phyloP scores from a whole-genome alignment of 2,329 filamentous ascomycete genomes.

The Diplodia scrobiculata region DNA sequence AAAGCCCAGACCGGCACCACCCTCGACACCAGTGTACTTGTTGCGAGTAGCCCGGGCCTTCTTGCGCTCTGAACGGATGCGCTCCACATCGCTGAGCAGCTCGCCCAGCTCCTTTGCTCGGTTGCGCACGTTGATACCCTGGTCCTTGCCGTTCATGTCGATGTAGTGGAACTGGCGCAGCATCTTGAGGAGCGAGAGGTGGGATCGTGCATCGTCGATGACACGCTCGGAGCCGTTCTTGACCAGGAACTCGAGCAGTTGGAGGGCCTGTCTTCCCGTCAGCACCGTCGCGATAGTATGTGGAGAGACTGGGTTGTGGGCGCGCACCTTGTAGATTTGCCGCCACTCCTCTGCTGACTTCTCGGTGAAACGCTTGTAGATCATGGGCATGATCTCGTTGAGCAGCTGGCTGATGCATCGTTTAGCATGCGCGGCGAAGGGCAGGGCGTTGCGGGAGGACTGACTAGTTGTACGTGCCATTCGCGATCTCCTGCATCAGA shows the following conservation, averaged over 20 bases:
- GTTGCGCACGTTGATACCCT: slow-evolving; percentile 96
- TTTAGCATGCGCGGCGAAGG: slow-evolving; percentile 9
- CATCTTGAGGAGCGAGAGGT: slow-evolving; percentile 96
- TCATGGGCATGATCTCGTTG: slow-evolving; percentile 99
- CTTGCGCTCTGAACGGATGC: slow-evolving; percentile 74
- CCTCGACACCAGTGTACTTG: slow-evolving; percentile 94
- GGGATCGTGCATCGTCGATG: slow-evolving; percentile 93
- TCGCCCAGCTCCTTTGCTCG: slow-evolving; percentile 94
- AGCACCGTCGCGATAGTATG: slow-evolving; percentile 28
- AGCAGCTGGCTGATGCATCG: slow-evolving; percentile 73
- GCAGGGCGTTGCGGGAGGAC: slow-evolving; percentile 39
- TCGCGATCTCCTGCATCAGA: slow-evolving; percentile 96
- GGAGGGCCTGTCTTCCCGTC: slow-evolving; percentile 61
- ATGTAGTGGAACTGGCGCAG: slow-evolving; percentile 98
- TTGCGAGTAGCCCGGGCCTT: slow-evolving; percentile 87
- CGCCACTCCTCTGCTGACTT: slow-evolving; percentile 98
- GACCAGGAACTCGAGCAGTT: slow-evolving; percentile 93
- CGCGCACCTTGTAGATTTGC: slow-evolving; percentile 89
- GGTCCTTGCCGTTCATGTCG: slow-evolving; percentile 93
- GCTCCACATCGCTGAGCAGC: slow-evolving; percentile 87
- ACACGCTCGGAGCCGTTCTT: slow-evolving; percentile 98
- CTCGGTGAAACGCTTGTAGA: slow-evolving; percentile 98
- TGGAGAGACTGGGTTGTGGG: neutral
- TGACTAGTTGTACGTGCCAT: slow-evolving; percentile 97
- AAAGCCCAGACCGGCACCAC: slow-evolving; percentile 64